Evolutionary conservation across 108 stramenopile genomes (phyloP).

Genomic region (Craspedostauros australis): DNA sequence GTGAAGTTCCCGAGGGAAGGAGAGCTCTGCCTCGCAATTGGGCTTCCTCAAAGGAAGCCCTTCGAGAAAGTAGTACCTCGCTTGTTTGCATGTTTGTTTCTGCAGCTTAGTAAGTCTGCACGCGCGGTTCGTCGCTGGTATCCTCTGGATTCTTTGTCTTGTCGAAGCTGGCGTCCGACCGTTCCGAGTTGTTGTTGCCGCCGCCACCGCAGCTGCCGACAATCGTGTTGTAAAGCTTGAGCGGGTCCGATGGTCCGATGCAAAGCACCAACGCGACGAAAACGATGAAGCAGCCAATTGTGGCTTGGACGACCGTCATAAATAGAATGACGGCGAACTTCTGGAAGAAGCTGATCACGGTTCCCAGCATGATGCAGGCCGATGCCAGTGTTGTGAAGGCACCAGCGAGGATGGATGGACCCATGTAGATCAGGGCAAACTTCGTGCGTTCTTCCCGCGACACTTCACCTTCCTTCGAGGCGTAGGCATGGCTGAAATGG

Average conservation of each 20-base stretch:
- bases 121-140: too few species aligned
- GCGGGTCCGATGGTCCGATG: slow-evolving; percentile 41
- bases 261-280: slow-evolving; percentile 31
- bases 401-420: slow-evolving; percentile 41
- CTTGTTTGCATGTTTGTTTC: too few species aligned
- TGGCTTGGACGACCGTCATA: slow-evolving; percentile 42
- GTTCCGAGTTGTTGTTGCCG: too few species aligned
- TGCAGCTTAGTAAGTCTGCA: too few species aligned
- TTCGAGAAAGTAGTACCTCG: too few species aligned
- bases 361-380: slow-evolving; percentile 43
- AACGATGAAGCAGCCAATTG: slow-evolving; percentile 41
- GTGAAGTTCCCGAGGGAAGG: too few species aligned
- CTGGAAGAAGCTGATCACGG: slow-evolving; percentile 32
- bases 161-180: too few species aligned
- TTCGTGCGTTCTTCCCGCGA: slow-evolving; percentile 26
- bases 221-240: too few species aligned
- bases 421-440: slow-evolving; percentile 43
- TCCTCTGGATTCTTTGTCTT: too few species aligned
- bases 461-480: neutral
- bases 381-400: slow-evolving; percentile 40
- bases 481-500: slow-evolving; percentile 41
- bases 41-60: too few species aligned
- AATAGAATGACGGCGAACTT: slow-evolving; percentile 50
- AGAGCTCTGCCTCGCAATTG: too few species aligned
- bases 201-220: too few species aligned